These are phyloP conservation scores for Fusarium setosum DNA, from an alignment of 2,329 filamentous ascomycete species.

Conservation along the genomic window DNA sequence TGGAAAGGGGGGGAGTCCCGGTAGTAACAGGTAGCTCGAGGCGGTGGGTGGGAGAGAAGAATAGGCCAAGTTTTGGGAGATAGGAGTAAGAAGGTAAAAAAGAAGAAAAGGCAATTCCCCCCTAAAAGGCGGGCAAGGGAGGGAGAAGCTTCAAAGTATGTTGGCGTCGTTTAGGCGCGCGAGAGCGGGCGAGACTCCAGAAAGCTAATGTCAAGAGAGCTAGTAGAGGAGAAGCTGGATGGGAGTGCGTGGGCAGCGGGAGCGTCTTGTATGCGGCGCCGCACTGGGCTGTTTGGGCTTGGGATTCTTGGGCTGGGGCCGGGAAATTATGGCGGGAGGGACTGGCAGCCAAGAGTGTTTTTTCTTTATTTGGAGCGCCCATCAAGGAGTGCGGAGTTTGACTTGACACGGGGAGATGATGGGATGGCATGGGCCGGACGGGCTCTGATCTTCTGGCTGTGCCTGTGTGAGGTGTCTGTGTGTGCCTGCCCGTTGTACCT, in stretches of 20 bases:
- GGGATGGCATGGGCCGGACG: background rate
- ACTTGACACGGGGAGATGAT: constrained; percentile 28
- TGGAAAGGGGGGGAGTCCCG: constrained; percentile 41
- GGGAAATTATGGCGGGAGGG: constrained; percentile 44
- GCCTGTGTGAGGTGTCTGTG: constrained; percentile 25
- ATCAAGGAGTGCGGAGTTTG: constrained; percentile 6
- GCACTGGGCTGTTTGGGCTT: constrained; percentile 32
- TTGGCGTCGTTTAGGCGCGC: constrained; percentile 29
- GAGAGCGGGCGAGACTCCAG: constrained; percentile 34
- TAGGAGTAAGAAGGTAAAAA: constrained; percentile 17
- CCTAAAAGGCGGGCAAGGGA: constrained; percentile 28
- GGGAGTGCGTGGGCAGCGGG: constrained; percentile 22
- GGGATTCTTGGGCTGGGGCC: constrained; percentile 37
- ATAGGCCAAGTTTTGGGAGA: constrained; percentile 12
- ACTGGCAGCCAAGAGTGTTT: constrained; percentile 35
- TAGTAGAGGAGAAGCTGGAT: constrained; percentile 26
- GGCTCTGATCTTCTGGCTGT: constrained; percentile 24
- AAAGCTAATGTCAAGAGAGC: constrained; percentile 38
- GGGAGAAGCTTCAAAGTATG: constrained; percentile 31
- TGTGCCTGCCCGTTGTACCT: constrained; percentile 27
- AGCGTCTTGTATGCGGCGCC: constrained; percentile 35
- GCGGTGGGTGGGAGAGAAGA: constrained; percentile 31
- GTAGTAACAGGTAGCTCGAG: constrained; percentile 41
- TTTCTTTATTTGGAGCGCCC: constrained; percentile 39
- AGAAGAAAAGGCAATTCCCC: constrained; percentile 37